These are phyloP conservation scores for Diutina rugosa DNA, from an alignment of 1,139 yeast genomes.

Conservation along the genomic window DNA sequence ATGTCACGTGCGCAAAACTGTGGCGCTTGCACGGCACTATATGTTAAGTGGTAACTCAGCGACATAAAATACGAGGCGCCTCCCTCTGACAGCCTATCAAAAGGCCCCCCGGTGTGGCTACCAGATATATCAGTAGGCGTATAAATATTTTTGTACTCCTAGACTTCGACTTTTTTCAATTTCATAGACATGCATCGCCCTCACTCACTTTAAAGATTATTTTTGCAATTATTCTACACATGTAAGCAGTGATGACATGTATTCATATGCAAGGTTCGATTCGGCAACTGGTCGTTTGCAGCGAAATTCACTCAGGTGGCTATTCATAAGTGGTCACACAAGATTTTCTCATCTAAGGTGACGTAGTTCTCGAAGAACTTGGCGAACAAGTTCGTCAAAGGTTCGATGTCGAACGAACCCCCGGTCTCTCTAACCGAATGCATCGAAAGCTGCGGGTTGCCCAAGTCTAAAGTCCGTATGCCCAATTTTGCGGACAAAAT, in stretches of 20 bases:
- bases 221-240: background rate
- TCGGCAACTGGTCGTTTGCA: background rate
- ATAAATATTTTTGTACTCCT: too few relatives aligned
- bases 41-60: background rate
- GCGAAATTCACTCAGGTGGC: background rate
- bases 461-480: slow-evolving; percentile 78
- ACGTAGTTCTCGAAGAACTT: slow-evolving; percentile 38
- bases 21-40: background rate
- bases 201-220: background rate
- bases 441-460: slow-evolving; percentile 92
- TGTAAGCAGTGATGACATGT: background rate
- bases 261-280: background rate
- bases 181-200: background rate
- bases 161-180: background rate
- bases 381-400: slow-evolving; percentile 47
- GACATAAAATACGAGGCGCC: background rate
- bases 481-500: slow-evolving; percentile 83
- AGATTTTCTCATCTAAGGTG: background rate
- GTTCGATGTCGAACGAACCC: slow-evolving; percentile 62
- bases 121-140: background rate
- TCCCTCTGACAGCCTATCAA: background rate
- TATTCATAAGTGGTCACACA: slow-evolving; percentile 1
- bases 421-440: slow-evolving; percentile 93
- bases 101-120: background rate
- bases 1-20: background rate